Base-by-base conservation (phyloP, 495 filamentous ascomycete species). In the Acidomyces sp. region DNA sequence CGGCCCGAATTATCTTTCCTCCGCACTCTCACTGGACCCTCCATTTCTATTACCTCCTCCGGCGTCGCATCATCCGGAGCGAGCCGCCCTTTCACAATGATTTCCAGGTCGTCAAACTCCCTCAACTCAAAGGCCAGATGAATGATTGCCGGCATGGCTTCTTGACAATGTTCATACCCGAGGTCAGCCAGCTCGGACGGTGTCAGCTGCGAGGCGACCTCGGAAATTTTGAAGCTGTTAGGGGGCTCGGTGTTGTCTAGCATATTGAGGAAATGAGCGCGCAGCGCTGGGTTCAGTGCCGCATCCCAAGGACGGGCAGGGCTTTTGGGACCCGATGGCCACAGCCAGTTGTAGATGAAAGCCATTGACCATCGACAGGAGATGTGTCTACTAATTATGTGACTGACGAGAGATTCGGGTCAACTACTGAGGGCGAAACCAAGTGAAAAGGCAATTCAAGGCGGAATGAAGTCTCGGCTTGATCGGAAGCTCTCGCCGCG, bases 161-260 rank as follows among this genome's bases (percentile, higher is more conserved):
- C 42, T 2, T 29, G 6, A 37, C 39, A 43, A 9, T 27, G 23
- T 21, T 46, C 29, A 39, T 51, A 51, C n/a, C 48, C 48, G 13
- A 51, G 30, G 10, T 11, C 36, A 1, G 13, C 15, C 17, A 51
- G 37, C 28, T 51, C 37, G 1, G 31, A 24, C 5, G 11, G 6
- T 7, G 17, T 36, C 6, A 51, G 25, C 11, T 23, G 28, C 34
- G 25, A 13, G 7, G 43, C 42, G 6, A 51, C 43, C 5, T 51
- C 31, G 5, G 36, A 37, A 0, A 39, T 17, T 31, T 35, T 46
- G 34, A 51, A 51, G 0, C 28, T 37, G 13, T 21, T 21, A 7
- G 48, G 48, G 12, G 48, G 48, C 15, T 51, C 48, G 1, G 37
- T 42, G 18, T 45, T 34, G 22, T 49, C 45, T 3, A 53, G 41